A percentile compares a stretch with the other conserved stretches of the same genome.
Evolutionary conservation across 129 eudicot genomes (phyloP).

Genomic region (Flaveria bidentis): DNA sequence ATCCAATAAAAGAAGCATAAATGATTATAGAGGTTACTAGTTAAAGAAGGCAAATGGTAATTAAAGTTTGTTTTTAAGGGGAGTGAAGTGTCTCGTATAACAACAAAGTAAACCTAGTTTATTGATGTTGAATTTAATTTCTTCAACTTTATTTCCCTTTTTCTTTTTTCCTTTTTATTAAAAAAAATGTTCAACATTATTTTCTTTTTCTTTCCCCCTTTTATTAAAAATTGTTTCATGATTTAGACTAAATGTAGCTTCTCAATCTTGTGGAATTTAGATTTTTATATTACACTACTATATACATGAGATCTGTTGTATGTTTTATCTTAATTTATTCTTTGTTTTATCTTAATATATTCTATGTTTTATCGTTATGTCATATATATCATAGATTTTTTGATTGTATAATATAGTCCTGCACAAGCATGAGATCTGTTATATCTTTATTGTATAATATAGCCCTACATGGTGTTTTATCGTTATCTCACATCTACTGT

Average conservation of each 20-base stretch:
- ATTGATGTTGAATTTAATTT: neutral
- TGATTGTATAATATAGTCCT: neutral
- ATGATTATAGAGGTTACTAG: neutral
- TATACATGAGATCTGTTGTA: neutral
- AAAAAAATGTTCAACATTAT: neutral
- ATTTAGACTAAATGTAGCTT: no score
- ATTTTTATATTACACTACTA: no score
- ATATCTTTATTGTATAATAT: no score
- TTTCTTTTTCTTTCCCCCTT: no score
- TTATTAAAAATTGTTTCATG: no score
- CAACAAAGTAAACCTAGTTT: neutral
- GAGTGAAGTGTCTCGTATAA: constrained; percentile 16
- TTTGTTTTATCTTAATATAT: no score
- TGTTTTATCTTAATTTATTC: no score
- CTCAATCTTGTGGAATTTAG: no score
- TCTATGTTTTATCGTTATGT: neutral
- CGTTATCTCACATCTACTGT: neutral
- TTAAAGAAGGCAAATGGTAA: neutral
- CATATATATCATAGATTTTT: neutral
- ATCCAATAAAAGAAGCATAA: neutral
- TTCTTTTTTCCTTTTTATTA: neutral
- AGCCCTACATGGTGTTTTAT: neutral
- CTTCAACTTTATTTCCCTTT: neutral
- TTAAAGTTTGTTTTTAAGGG: neutral
- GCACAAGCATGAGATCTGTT: neutral